Conservation (phyloP, 2,329 filamentous ascomycete species). For the Xylaria sp. region DNA sequence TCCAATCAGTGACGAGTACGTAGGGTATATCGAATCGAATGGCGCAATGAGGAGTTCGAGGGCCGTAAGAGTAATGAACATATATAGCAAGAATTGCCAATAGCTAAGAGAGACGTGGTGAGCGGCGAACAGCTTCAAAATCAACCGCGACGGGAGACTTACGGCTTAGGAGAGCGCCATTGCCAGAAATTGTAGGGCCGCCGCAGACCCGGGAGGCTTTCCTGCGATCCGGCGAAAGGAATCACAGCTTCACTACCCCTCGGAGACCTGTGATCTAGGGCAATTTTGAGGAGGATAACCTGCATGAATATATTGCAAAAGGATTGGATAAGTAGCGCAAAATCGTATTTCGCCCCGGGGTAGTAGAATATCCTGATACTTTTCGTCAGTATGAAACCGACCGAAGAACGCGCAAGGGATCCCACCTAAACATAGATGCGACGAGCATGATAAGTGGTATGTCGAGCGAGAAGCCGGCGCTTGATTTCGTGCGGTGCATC, state of each 20-base stretch:
- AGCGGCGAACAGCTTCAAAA: slow-evolving; percentile 25
- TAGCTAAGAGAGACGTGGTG: slow-evolving; percentile 57
- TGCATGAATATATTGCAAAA: slow-evolving; percentile 70
- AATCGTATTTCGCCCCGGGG: slow-evolving; percentile 69
- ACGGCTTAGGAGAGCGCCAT: slow-evolving; percentile 75
- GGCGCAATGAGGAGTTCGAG: slow-evolving; percentile 72
- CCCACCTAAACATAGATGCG: slow-evolving; percentile 67
- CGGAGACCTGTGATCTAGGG: slow-evolving; percentile 67
- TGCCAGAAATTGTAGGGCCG: slow-evolving; percentile 84
- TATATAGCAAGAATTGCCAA: slow-evolving; percentile 77
- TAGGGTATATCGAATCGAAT: slow-evolving; percentile 60
- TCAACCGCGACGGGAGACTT: slow-evolving; percentile 38
- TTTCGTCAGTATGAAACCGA: slow-evolving; percentile 13
- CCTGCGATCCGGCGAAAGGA: slow-evolving; percentile 65
- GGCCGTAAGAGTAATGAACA: slow-evolving; percentile 64
- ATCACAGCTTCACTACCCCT: slow-evolving; percentile 64
- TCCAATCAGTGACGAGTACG: slow-evolving; percentile 72
- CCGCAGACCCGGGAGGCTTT: slow-evolving; percentile 48
- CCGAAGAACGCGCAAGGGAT: slow-evolving; percentile 14
- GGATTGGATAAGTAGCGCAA: slow-evolving; percentile 67
- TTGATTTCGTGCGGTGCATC: slow-evolving; percentile 68
- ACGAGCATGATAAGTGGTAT: slow-evolving; percentile 76
- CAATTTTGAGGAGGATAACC: slow-evolving; percentile 68
- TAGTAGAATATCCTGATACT: slow-evolving; percentile 70
- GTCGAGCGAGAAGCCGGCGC: slow-evolving; percentile 72